Evolutionary conservation across 2,329 filamentous ascomycete species (phyloP), one percentile per base, ranked within the genome.

Genomic region (Venturia effusa): DNA sequence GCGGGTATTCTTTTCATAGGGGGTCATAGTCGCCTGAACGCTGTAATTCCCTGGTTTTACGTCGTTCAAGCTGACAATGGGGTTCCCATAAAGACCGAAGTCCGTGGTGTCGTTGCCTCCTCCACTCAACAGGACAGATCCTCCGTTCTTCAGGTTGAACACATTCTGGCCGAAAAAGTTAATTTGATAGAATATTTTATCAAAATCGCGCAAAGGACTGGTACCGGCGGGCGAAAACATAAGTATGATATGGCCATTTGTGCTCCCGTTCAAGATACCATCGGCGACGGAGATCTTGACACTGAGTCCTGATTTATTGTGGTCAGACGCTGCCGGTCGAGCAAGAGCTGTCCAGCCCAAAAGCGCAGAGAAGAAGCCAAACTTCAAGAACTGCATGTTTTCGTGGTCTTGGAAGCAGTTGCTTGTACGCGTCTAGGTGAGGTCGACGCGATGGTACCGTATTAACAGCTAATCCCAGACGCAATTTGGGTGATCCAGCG

Each of bases 141-240:
- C 61, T 8, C 65, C 65, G 10, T 66, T 39, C 6, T 67, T 65
- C 57, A 75, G 68, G 19, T 67, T 64, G 66, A 67, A 71, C 4
- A 75, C 74, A 57, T 75, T 75, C 66, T 74, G 70, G 45, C 74
- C 74, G 64, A 72, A 76, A 60, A 76, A 73, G n/a, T n/a, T 69
- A 66, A 64, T 75, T 70, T 0, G 71, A 71, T n/a, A 0, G 73
- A 72, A 3, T 70, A 0, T 69, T 70, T 40, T 75, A 73, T 75
- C 74, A 5, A 70, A 74, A 48, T 75, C 70, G 3, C 71, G 68
- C n/a, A 76, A 69, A 30, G 74, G 74, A 65, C 74, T 69, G 1
- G 68, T 69, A 1, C 72, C 72, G 24, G 70, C 69, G 8, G 73
- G 74, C 4, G 73, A 72, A 63, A 75, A 70, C 64, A 75, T 68